Percentiles rank a stretch among this genome's conserved stretches.
phyloP scores from a whole-genome alignment of 2,329 filamentous ascomycete species.

The Elsinoe fawcettii region DNA sequence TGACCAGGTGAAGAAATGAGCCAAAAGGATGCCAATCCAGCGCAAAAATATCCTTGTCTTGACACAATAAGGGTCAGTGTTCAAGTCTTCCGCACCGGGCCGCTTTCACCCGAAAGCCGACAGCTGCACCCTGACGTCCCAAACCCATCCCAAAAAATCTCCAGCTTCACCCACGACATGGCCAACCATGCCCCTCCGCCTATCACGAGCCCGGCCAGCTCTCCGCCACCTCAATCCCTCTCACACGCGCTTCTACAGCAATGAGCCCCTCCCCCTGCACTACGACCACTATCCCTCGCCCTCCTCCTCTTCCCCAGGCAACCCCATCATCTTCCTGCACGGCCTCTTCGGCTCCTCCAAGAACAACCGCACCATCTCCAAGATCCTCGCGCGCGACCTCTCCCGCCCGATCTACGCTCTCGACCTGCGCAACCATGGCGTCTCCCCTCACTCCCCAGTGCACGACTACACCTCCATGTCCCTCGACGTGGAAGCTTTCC shows the following conservation, averaged over 20 bases:
- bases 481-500: slow-evolving; percentile 72
- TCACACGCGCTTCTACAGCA: slow-evolving; percentile 11
- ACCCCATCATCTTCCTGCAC: slow-evolving; percentile 80
- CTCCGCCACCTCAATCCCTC: background rate
- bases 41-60: too few relatives aligned
- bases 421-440: slow-evolving; percentile 88
- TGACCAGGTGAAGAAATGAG: background rate
- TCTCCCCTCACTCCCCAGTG: slow-evolving; percentile 65
- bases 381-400: slow-evolving; percentile 72
- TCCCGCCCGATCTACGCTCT: slow-evolving; percentile 74
- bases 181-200: slow-evolving; percentile 3
- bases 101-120: background rate
- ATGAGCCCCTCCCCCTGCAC: slow-evolving; percentile 37
- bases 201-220: slow-evolving; percentile 12
- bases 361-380: slow-evolving; percentile 81
- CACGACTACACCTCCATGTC: slow-evolving; percentile 83
- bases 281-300: slow-evolving; percentile 61
- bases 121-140: slow-evolving; percentile 2
- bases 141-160: background rate
- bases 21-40: too few relatives aligned
- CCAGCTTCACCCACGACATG: background rate
- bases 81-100: too few relatives aligned
- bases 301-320: slow-evolving; percentile 33
- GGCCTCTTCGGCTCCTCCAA: slow-evolving; percentile 92
- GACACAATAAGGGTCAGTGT: background rate